These are phyloP conservation scores for Hyaloperonospora brassicae DNA, from an alignment of 352 stramenopile species.

Conservation along the genomic window DNA sequence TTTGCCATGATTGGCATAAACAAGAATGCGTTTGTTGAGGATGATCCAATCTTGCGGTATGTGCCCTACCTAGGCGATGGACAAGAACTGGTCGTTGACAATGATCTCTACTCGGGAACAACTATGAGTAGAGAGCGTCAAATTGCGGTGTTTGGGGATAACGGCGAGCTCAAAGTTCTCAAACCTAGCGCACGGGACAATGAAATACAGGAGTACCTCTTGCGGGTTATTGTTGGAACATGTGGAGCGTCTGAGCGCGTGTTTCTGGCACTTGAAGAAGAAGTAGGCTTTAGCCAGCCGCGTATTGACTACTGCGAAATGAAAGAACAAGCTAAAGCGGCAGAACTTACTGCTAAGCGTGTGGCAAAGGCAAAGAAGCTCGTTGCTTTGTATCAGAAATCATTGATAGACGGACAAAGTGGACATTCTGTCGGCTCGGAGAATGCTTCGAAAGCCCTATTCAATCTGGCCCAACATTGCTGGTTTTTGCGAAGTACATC, in stretches of 20 bases:
- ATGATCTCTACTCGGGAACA: conserved; percentile 47
- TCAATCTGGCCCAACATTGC: conserved; percentile 12
- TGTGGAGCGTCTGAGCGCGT: conserved; percentile 43
- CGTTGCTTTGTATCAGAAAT: conserved; percentile 7
- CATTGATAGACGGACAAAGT: background rate
- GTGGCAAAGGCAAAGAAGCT: conserved; percentile 25
- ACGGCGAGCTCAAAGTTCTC: conserved; percentile 29
- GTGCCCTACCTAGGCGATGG: conserved; percentile 86
- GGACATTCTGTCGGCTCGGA: too few species aligned
- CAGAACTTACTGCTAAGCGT: conserved; percentile 12
- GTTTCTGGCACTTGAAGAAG: conserved; percentile 35
- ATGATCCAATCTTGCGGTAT: conserved; percentile 80
- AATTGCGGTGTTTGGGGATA: conserved; percentile 34
- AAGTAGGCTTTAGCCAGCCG: conserved; percentile 27
- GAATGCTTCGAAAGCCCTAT: conserved; percentile 7
- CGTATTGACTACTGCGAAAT: conserved; percentile 43
- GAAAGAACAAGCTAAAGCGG: conserved; percentile 28
- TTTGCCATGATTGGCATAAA: conserved; percentile 66
- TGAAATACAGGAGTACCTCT: conserved; percentile 51
- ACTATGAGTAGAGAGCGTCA: conserved; percentile 51
- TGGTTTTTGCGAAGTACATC: conserved; percentile 31
- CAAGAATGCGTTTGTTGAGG: conserved; percentile 66
- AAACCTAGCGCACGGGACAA: conserved; percentile 37
- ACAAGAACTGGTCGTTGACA: conserved; percentile 43
- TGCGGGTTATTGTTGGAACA: conserved; percentile 40